Percentiles rank a stretch among this genome's conserved stretches.
These are phyloP conservation scores for Wickerhamiella sergipiensis DNA, from an alignment of 805 yeast species.

Conservation along the genomic window DNA sequence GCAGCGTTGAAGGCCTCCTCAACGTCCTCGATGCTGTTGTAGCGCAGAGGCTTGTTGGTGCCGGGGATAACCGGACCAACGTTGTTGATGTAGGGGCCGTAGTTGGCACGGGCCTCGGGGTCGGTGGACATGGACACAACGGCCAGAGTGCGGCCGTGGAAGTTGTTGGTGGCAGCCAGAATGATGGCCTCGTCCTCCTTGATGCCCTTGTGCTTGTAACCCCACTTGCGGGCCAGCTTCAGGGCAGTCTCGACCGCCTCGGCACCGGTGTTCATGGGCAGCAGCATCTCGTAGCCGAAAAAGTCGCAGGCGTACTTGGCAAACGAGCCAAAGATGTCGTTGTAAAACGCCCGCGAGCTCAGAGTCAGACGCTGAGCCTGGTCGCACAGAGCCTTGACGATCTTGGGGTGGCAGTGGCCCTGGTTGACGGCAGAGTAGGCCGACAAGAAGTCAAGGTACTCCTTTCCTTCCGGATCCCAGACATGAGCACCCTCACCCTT, in stretches of 20 bases:
- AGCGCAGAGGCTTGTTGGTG: conserved; percentile 63
- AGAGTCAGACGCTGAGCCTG: conserved; percentile 78
- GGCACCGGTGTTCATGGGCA: conserved; percentile 98
- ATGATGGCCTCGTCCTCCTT: conserved; percentile 75
- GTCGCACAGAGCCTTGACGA: conserved; percentile 67
- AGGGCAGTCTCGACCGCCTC: conserved; percentile 95
- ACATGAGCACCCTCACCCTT: conserved; percentile 83
- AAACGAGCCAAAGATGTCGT: conserved; percentile 72
- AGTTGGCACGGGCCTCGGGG: conserved; percentile 75
- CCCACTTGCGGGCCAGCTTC: conserved; percentile 96
- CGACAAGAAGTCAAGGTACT: conserved; percentile 80
- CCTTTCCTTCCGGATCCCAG: conserved; percentile 97
- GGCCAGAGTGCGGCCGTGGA: conserved; percentile 94
- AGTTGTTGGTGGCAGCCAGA: conserved; percentile 75
- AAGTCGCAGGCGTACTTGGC: conserved; percentile 81
- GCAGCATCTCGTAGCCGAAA: conserved; percentile 80
- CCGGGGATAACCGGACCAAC: conserved; percentile 82
- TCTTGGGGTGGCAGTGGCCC: conserved; percentile 95
- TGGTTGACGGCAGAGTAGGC: conserved; percentile 97
- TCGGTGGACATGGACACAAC: conserved; percentile 94
- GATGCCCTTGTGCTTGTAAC: conserved; percentile 75
- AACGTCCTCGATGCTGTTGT: conserved; percentile 52
- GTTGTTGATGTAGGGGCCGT: conserved; percentile 78
- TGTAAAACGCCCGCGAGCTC: conserved; percentile 85
- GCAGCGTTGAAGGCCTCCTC: conserved; percentile 32